Evolutionary conservation across 2,329 filamentous ascomycete species (phyloP).

Genomic region (Falciphora oryzae): DNA sequence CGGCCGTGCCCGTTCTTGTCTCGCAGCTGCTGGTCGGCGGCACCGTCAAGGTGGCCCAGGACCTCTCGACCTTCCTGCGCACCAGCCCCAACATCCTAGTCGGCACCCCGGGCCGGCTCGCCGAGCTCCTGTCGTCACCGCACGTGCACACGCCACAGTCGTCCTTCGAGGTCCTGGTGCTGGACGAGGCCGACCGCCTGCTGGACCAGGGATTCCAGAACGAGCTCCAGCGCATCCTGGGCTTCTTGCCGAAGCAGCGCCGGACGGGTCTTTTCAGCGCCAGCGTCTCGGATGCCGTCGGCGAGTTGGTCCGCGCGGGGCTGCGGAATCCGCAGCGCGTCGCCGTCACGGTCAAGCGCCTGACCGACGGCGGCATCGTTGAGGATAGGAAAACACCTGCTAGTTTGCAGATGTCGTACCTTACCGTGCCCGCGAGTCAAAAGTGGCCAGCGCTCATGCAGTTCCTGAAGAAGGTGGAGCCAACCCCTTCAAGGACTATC

Average conservation of each 20-base stretch:
- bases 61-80: conserved; percentile 78
- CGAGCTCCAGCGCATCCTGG: conserved; percentile 79
- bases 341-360: conserved; percentile 80
- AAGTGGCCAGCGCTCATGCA: conserved; percentile 72
- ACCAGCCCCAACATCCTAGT: conserved; percentile 84
- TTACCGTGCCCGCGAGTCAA: conserved; percentile 67
- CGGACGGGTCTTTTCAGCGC: conserved; percentile 92
- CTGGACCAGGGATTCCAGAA: conserved; percentile 92
- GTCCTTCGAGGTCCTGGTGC: conserved; percentile 83
- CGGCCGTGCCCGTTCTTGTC: conserved; percentile 25
- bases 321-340: conserved; percentile 93
- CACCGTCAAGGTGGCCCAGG: conserved; percentile 69
- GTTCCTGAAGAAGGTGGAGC: conserved; percentile 63
- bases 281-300: conserved; percentile 90
- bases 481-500: conserved; percentile 76
- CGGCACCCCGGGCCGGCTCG: conserved; percentile 76
- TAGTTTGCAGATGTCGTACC: conserved; percentile 86
- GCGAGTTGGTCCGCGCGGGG: conserved; percentile 87
- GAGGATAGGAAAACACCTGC: conserved; percentile 87
- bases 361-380: conserved; percentile 53
- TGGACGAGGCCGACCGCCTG: conserved; percentile 91
- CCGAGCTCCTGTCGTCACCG: conserved; percentile 79
- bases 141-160: conserved; percentile 85
- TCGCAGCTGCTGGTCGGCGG: conserved; percentile 75
- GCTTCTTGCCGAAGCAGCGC: conserved; percentile 82